Percentiles rank a stretch among this genome's conserved stretches.
phyloP scores from a whole-genome alignment of 2,329 filamentous ascomycete species.

The Passalora sequoiae region DNA sequence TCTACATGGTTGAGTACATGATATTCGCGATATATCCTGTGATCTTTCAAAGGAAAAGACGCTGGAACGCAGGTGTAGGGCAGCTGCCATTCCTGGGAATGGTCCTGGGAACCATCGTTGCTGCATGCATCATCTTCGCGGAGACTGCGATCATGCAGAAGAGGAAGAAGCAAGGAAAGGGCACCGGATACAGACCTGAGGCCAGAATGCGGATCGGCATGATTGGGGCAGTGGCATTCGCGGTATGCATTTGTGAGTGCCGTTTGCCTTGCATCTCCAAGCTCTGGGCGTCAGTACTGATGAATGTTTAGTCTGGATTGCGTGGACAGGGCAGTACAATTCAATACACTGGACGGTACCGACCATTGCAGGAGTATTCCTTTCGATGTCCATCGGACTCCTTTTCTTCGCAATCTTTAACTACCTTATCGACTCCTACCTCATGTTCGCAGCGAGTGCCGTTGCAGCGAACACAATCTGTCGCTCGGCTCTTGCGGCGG shows the following conservation, averaged over 20 bases:
- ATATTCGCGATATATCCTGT: conserved; percentile 50
- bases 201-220: conserved; percentile 35
- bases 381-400: conserved; percentile 39
- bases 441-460: conserved; percentile 32
- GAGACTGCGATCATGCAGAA: conserved; percentile 36
- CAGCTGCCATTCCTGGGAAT: conserved; percentile 47
- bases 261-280: too few relatives aligned
- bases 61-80: conserved; percentile 55
- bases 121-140: conserved; percentile 46
- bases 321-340: conserved; percentile 38
- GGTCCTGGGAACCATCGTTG: conserved; percentile 47
- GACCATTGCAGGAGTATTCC: conserved; percentile 42
- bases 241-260: conserved; percentile 31
- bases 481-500: conserved; percentile 28
- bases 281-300: too few relatives aligned
- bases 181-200: conserved; percentile 38
- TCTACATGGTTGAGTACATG: conserved; percentile 48
- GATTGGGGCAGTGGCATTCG: conserved; percentile 32
- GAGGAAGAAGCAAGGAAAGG: conserved; percentile 36
- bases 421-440: conserved; percentile 52
- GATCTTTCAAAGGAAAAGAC: conserved; percentile 57
- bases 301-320: too few relatives aligned
- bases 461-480: conserved; percentile 31
- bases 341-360: conserved; percentile 45
- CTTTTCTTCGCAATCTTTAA: conserved; percentile 52